Evolutionary conservation across 495 filamentous ascomycete species (phyloP).

Genomic region (Hypomontagnella monticulosa): DNA sequence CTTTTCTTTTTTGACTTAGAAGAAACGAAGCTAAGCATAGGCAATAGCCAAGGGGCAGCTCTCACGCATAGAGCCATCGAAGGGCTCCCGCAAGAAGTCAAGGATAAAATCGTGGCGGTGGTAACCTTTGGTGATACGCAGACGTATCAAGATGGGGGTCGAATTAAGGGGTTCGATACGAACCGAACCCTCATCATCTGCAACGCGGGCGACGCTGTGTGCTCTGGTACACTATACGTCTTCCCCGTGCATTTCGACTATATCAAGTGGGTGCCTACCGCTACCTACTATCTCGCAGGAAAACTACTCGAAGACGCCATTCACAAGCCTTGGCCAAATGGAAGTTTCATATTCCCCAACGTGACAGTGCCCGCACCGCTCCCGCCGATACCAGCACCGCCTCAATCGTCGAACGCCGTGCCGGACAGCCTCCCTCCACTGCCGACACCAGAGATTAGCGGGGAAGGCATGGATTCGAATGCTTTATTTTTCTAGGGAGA

Average conservation of each 20-base stretch:
- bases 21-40: background rate
- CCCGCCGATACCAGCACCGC: slow-evolving; percentile 19
- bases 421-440: slow-evolving; percentile 21
- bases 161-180: slow-evolving; percentile 54
- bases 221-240: slow-evolving; percentile 57
- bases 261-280: slow-evolving; percentile 47
- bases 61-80: slow-evolving; percentile 60
- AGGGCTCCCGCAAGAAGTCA: slow-evolving; percentile 47
- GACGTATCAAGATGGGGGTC: slow-evolving; percentile 57
- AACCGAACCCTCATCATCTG: slow-evolving; percentile 62
- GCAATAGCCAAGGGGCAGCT: slow-evolving; percentile 60
- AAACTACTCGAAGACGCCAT: slow-evolving; percentile 35
- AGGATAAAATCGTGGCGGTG: slow-evolving; percentile 59
- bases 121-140: slow-evolving; percentile 64
- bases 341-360: slow-evolving; percentile 33
- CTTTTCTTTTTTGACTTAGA: background rate
- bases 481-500: too few relatives aligned
- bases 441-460: slow-evolving; percentile 1
- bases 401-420: slow-evolving; percentile 19
- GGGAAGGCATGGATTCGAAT: background rate
- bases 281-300: slow-evolving; percentile 41
- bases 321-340: slow-evolving; percentile 39
- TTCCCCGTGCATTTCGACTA: slow-evolving; percentile 60
- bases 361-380: slow-evolving; percentile 20
- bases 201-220: slow-evolving; percentile 61